Evolutionary conservation across 148 eudicot genomes (phyloP), one percentile per base, ranked within the genome.

Genomic region (Spergularia marina): DNA sequence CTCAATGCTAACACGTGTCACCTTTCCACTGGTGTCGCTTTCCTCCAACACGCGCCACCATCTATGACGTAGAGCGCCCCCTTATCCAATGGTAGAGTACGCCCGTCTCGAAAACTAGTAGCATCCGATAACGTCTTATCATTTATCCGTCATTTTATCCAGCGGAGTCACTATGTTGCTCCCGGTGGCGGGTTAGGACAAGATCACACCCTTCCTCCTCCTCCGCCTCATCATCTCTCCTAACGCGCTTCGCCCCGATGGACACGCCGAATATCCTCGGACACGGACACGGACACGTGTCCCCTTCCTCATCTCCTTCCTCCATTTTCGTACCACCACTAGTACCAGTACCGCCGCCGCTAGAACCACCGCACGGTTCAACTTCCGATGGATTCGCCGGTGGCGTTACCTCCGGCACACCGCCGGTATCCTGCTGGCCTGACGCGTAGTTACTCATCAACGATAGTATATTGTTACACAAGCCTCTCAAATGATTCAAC

Each of bases 231-330:
- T 80, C 79, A 0, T 72, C 83, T 6, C 82, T 79, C 65, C 84
- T 87, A 58, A 66, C 80, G 13, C 90, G 85, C 78, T 89, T 91
- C 47, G 54, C 79, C 3, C 97, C 97, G n/a, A 91, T 79, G 0
- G 97, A 77, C 0, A 91, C 90, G 0, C 97, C 97, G 23, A 91
- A 89, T 20, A 91, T 66, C 70, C 87, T 82, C 65, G 94, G 90
- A 53, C 80, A 80, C 44, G 94, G 90, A 53, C 80, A 80, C 44
- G 63, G 53, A 40, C 60, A 41, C 20, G 71, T 47, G 0, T 65
- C 71, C 5, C 6, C 74, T 0, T 74, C 77, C 21, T 80, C 86
- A 68, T 70, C 82, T 10, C 59, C 73, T 6, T 25, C 73, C 65
- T 66, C 69, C 52, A 12, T 60, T 59, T 56, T 70, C 11, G 77